These are phyloP conservation scores for Helotiales sp. DNA, from an alignment of 2,329 filamentous ascomycete genomes.

Conservation along the genomic window DNA sequence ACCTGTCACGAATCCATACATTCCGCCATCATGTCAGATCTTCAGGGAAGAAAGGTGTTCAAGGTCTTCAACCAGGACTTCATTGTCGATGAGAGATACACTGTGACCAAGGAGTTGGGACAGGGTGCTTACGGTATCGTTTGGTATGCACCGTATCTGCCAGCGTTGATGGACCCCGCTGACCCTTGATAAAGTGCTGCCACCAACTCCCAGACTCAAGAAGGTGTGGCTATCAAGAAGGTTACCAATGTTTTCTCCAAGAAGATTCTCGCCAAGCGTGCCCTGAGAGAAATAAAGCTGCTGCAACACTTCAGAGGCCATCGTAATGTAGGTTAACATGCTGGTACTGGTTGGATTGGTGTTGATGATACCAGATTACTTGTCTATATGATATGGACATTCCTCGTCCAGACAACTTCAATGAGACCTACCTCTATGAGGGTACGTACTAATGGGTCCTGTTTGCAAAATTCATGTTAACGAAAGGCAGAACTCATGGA, in stretches of 20 bases:
- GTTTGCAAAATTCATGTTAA: slow-evolving; percentile 27
- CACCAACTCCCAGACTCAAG: slow-evolving; percentile 85
- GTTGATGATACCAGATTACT: slow-evolving; percentile 75
- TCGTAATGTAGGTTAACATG: slow-evolving; percentile 68
- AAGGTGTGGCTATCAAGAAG: slow-evolving; percentile 98
- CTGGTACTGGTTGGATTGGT: slow-evolving; percentile 9
- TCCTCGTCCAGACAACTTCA: slow-evolving; percentile 95
- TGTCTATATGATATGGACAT: slow-evolving; percentile 99
- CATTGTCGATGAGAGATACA: slow-evolving; percentile 96
- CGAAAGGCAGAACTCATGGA: slow-evolving; percentile 86
- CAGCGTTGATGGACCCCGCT: slow-evolving; percentile 35
- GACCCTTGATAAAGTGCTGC: slow-evolving; percentile 69
- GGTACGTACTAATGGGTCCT: slow-evolving; percentile 56
- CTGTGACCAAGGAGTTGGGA: slow-evolving; percentile 96
- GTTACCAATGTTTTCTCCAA: slow-evolving; percentile 99
- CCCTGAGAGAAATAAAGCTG: slow-evolving; percentile 96
- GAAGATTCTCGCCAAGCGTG: slow-evolving; percentile 98
- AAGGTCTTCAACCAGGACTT: slow-evolving; percentile 99
- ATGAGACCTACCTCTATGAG: slow-evolving; percentile 98
- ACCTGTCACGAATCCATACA: slow-evolving; percentile 6
- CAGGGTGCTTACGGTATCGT: slow-evolving; percentile 99
- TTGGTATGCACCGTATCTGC: slow-evolving; percentile 66
- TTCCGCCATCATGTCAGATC: slow-evolving; percentile 41
- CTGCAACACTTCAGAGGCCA: slow-evolving; percentile 95
- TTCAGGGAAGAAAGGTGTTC: slow-evolving; percentile 81